Evolutionary conservation across 1,284 basidiomycete genomes (phyloP), one percentile per base, ranked within the genome.

Genomic region (Ustilago esculenta): DNA sequence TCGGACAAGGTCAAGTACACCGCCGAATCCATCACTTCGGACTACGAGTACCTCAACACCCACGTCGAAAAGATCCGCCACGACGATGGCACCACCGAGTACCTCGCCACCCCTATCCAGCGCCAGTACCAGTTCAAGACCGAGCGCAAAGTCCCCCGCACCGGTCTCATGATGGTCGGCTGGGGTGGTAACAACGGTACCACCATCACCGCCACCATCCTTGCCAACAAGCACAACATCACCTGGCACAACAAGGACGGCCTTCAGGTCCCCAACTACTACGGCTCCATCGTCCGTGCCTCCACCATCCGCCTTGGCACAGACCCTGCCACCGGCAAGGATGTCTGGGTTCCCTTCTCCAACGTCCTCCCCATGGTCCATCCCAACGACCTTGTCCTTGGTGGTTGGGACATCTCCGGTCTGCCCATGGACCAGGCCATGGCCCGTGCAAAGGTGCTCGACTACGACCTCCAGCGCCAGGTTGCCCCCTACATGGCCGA

Each of bases 351-450:
- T 67, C 95, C 95, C 40, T 86, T 98, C 83, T 91, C 89, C 37
- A 94, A 96, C 80, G 89, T 98, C 73, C 87, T 98, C 44, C 95
- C 95, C 58, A 97, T 96, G 92, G 94, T 97, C 53, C 94, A 98
- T 85, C 95, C 95, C 71, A 95, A 97, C 83, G 96, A 98, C 84
- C 89, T 98, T 80, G 93, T 98, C 70, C 54, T 98, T 73, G 92
- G 94, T 57, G 96, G 95, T 29, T 98, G 95, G 96, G 95, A 98
- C 82, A 98, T 98, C 80, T 96, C 92, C 44, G 87, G 89, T 51
- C 54, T 89, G 39, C 84, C 88, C 49, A 87, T 98, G 85, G 94
- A 97, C 84, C 87, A 90, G 84, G 93, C 96, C 25, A 97, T 98
- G 93, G 85, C 87, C 66, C 92, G 95, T 71, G 91, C 94, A 53